Evolutionary conservation across 23 red algal genomes (phyloP).

Genomic region (Agarophyton chilense): DNA sequence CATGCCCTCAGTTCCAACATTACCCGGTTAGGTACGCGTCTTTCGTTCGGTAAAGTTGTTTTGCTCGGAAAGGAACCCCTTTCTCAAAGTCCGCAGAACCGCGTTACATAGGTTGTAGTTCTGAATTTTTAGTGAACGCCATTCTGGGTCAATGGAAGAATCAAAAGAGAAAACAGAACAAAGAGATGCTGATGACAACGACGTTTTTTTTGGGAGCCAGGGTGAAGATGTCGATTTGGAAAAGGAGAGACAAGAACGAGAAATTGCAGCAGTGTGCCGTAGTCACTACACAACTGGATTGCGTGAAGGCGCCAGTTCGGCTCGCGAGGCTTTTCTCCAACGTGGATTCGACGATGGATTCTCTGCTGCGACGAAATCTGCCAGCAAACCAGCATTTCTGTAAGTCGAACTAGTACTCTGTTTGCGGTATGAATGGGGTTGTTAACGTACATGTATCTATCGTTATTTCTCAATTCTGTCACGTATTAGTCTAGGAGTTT

Average conservation of each 20-base stretch:
- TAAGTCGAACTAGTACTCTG: constrained; percentile 7
- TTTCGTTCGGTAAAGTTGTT: too few relatives aligned
- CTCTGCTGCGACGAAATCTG: constrained; percentile 15
- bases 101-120: background rate
- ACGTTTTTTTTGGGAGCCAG: constrained; percentile 51
- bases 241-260: constrained; percentile 40
- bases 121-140: background rate
- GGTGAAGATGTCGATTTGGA: background rate
- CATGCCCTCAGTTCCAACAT: too few relatives aligned
- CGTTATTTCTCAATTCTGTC: background rate
- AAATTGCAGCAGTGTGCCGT: constrained; percentile 52
- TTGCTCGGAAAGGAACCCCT: too few relatives aligned
- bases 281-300: constrained; percentile 47
- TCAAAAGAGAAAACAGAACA: background rate
- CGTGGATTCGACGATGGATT: constrained; percentile 67
- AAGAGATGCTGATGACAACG: background rate
- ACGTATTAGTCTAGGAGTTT: background rate
- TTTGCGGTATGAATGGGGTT: background rate
- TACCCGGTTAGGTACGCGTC: too few relatives aligned
- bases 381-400: constrained; percentile 51
- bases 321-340: constrained; percentile 52
- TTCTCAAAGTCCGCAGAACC: background rate
- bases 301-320: constrained; percentile 51
- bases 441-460: background rate
- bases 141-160: background rate